These are phyloP conservation scores for Peronospora destructor DNA, from an alignment of 352 stramenopile species.

Conservation along the genomic window DNA sequence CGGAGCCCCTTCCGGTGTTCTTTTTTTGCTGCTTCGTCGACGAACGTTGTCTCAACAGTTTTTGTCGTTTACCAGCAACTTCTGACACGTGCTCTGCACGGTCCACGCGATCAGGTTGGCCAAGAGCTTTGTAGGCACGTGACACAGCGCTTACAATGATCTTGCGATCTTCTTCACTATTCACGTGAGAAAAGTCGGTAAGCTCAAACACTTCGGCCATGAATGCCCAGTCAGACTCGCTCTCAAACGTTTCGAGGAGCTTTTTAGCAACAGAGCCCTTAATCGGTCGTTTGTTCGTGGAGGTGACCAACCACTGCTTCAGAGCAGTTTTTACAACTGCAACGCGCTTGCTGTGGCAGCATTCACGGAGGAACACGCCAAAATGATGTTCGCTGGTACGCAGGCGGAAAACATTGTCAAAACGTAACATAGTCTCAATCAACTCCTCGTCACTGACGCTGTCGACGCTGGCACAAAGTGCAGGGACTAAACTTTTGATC, in stretches of 20 bases:
- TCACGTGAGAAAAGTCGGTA: slow-evolving; percentile 23
- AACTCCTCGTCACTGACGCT: slow-evolving; percentile 35
- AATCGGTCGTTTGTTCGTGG: slow-evolving; percentile 21
- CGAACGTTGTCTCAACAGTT: slow-evolving; percentile 13
- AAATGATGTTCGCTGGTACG: slow-evolving; percentile 34
- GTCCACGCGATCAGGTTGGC: slow-evolving; percentile 15
- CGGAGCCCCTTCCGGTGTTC: neutral
- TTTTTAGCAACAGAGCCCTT: slow-evolving; percentile 21
- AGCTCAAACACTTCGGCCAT: slow-evolving; percentile 32
- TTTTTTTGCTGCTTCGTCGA: slow-evolving; percentile 8
- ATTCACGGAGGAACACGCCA: slow-evolving; percentile 37
- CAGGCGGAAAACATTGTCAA: slow-evolving; percentile 31
- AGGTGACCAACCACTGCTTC: slow-evolving; percentile 23
- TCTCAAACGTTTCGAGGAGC: slow-evolving; percentile 26
- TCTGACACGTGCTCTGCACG: slow-evolving; percentile 17
- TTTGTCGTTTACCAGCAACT: slow-evolving; percentile 13
- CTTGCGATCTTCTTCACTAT: slow-evolving; percentile 20
- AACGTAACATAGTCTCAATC: slow-evolving; percentile 23
- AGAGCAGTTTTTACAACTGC: slow-evolving; percentile 25
- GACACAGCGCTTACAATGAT: slow-evolving; percentile 22
- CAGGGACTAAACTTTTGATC: slow-evolving; percentile 32
- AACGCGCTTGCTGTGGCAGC: slow-evolving; percentile 29
- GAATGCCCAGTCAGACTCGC: slow-evolving; percentile 26
- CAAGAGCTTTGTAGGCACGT: slow-evolving; percentile 32
- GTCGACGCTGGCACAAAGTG: slow-evolving; percentile 30